Evolutionary conservation across 192 early-diverging fungal genomes (phyloP).

Genomic region (Chytriomyces sp.): DNA sequence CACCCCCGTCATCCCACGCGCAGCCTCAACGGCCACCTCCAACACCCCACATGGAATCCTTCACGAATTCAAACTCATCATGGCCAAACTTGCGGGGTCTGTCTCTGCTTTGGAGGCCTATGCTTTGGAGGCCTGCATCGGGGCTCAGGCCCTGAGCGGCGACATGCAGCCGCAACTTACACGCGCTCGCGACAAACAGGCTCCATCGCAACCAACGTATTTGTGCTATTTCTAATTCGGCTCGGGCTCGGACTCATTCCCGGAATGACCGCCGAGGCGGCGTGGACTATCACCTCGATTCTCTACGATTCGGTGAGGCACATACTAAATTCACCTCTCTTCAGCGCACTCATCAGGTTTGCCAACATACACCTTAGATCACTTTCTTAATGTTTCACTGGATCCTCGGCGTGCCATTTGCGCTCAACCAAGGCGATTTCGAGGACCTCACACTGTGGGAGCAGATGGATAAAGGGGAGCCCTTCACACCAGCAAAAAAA

Average conservation of each 20-base stretch:
- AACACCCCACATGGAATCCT: slow-evolving; percentile 28
- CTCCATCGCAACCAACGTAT: slow-evolving; percentile 86
- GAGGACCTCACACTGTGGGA: slow-evolving; percentile 97
- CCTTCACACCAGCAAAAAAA: slow-evolving; percentile 98
- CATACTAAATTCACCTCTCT: not conserved
- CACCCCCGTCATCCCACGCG: no score
- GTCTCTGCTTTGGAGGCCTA: not conserved
- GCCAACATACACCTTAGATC: no score
- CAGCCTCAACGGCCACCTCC: no score
- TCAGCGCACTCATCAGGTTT: no score
- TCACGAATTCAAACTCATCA: slow-evolving; percentile 28
- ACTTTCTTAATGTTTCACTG: slow-evolving; percentile 99
- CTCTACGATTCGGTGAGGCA: slow-evolving; percentile 79
- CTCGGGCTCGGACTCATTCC: slow-evolving; percentile 83
- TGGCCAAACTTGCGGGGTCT: slow-evolving; percentile 29
- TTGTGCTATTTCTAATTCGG: slow-evolving; percentile 80
- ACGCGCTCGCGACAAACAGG: slow-evolving; percentile 66
- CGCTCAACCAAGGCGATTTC: slow-evolving; percentile 90
- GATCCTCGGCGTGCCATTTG: slow-evolving; percentile 94
- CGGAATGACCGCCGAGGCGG: slow-evolving; percentile 84
- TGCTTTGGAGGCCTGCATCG: no score
- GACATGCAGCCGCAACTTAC: no score
- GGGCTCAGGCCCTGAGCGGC: no score
- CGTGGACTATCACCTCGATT: slow-evolving; percentile 97
- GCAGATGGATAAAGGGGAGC: slow-evolving; percentile 96